Percentiles rank a stretch among this genome's conserved stretches.
Conservation (phyloP, 306 rosid species). For the Cucurbita argyrosperma region DNA sequence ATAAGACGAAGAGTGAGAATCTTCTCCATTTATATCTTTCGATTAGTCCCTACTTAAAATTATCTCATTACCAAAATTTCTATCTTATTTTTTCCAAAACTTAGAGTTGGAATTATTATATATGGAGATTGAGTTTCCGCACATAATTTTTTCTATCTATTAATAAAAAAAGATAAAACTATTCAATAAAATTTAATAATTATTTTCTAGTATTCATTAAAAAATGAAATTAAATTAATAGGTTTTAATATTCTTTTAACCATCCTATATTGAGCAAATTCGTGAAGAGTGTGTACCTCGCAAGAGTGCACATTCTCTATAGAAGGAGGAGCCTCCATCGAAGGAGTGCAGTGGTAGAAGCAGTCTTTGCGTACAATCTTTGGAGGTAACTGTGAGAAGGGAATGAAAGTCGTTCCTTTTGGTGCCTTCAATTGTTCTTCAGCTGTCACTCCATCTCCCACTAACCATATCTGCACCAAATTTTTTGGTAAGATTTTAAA, state of each 20-base stretch:
- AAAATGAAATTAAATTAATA: too few relatives aligned
- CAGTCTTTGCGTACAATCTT: constrained; percentile 54
- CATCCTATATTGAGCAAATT: not conserved
- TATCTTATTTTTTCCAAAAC: too few relatives aligned
- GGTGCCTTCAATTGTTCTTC: constrained; percentile 51
- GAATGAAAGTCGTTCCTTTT: constrained; percentile 58
- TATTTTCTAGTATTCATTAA: too few relatives aligned
- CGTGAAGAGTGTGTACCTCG: constrained; percentile 10
- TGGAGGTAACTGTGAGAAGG: constrained; percentile 63
- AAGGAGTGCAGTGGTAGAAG: constrained; percentile 53
- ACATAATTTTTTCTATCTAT: too few relatives aligned
- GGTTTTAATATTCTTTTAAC: not conserved
- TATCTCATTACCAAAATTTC: too few relatives aligned
- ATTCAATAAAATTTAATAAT: too few relatives aligned
- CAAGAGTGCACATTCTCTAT: constrained; percentile 54
- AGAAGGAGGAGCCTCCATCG: constrained; percentile 44
- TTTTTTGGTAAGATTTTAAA: not conserved
- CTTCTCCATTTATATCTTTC: too few relatives aligned
- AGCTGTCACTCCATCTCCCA: constrained; percentile 36
- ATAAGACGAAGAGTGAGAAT: too few relatives aligned
- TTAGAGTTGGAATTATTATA: too few relatives aligned
- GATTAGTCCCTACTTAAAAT: too few relatives aligned
- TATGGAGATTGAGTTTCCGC: too few relatives aligned
- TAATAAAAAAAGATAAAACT: too few relatives aligned
- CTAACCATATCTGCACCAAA: constrained; percentile 44